Base-by-base conservation (phyloP, 2,329 filamentous ascomycete genomes). In the Amylocarpus encephaloides region DNA sequence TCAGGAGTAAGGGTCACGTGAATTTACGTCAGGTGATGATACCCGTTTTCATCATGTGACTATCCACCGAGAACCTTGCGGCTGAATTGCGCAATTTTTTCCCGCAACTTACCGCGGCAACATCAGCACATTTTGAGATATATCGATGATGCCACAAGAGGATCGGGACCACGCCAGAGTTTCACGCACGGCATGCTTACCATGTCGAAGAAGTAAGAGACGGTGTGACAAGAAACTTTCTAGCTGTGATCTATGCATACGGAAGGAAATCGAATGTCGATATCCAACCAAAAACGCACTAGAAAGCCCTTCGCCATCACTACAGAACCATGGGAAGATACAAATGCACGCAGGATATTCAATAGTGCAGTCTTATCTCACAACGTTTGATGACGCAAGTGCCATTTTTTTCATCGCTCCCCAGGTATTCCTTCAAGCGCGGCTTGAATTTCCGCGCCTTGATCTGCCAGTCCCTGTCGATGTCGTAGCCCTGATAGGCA, bases 401-500 rank as follows among this genome's bases (percentile, higher is more conserved):
- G 26, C 46, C 4, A 15, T 41, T 9, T 52, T 43, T 36, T 52
- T 49, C 30, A 46, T 52, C 11, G 36, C 36, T 15, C 36, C 36
- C 19, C 36, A 39, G 36, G 4, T 39, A 3, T 39, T 39, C 36
- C 2, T 16, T 19, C 36, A 18, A 19, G 36, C 36, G 19, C 36
- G 36, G 36, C 36, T 39, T 4, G 36, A 39, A 39, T 39, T 39
- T 11, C 36, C 36, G 36, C 36, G 36, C 36, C 19, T 39, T 19
- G 36, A 39, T 15, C 45, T 42, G 19, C 41, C 42, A 46, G 46
- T 33, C 16, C 48, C 6, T 46, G 41, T 29, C 34, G 43, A 38
- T 30, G 22, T 11, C 15, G 62, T 51, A 50, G 61, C 22, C 4
- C 22, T 26, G 4, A 26, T 26, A 26, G 22, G 22, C 22, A 26